Percentiles rank a stretch among this genome's conserved stretches.
These are phyloP conservation scores for Russula griseocarnosa DNA, from an alignment of 768 basidiomycete species.

Conservation along the genomic window DNA sequence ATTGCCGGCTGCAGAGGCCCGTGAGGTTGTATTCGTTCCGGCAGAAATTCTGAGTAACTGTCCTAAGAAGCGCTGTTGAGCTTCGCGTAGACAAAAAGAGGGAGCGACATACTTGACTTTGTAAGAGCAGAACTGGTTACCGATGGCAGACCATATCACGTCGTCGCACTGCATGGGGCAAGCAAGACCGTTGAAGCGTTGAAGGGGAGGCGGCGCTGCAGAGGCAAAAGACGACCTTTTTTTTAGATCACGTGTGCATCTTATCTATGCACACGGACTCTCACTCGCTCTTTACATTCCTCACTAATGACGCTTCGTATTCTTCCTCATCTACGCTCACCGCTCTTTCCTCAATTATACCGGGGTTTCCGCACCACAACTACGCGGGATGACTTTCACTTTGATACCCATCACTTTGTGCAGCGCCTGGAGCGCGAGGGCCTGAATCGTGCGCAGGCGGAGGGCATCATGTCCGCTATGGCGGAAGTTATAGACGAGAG, in stretches of 20 bases:
- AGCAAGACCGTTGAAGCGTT: no score
- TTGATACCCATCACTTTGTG: slow-evolving; percentile 95
- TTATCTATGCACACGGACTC: neutral
- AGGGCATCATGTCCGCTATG: slow-evolving; percentile 96
- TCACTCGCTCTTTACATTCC: neutral
- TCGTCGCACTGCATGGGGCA: slow-evolving; percentile 86
- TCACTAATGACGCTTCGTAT: slow-evolving; percentile 7
- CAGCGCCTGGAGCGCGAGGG: slow-evolving; percentile 87
- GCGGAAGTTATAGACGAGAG: slow-evolving; percentile 97
- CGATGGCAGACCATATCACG: slow-evolving; percentile 96
- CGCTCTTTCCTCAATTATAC: slow-evolving; percentile 2
- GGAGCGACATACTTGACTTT: slow-evolving; percentile 89
- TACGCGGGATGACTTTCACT: slow-evolving; percentile 58
- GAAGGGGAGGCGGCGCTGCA: neutral
- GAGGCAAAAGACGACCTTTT: neutral
- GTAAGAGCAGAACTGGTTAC: slow-evolving; percentile 95
- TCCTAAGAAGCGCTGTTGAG: slow-evolving; percentile 47
- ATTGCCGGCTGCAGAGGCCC: slow-evolving; percentile 90
- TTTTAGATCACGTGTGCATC: slow-evolving; percentile 12
- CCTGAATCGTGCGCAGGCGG: slow-evolving; percentile 84
- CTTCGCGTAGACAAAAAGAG: neutral
- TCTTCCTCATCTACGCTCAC: slow-evolving; percentile 13
- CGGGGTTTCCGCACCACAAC: slow-evolving; percentile 20
- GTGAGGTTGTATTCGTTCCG: slow-evolving; percentile 98
- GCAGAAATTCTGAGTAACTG: slow-evolving; percentile 95